Percentiles rank a stretch among this genome's conserved stretches.
phyloP scores from a whole-genome alignment of 108 stramenopile genomes.

The Cylindrotheca closterium region DNA sequence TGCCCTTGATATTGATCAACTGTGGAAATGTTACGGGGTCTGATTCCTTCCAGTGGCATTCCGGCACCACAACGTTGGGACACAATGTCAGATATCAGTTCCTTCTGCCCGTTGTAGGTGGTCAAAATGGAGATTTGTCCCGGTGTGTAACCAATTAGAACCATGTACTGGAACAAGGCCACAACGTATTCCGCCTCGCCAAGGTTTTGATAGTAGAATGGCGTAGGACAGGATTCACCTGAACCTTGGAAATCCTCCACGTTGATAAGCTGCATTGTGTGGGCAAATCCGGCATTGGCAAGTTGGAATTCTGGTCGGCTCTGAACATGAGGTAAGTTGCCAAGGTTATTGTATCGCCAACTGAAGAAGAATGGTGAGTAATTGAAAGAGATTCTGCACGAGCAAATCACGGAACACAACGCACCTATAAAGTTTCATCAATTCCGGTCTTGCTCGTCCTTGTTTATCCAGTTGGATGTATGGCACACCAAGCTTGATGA shows the following conservation, averaged over 20 bases:
- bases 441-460: conserved; percentile 90
- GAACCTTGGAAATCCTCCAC: conserved; percentile 91
- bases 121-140: conserved; percentile 93
- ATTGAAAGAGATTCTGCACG: conserved; percentile 5
- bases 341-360: conserved; percentile 89
- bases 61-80: conserved; percentile 79
- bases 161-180: conserved; percentile 97
- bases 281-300: conserved; percentile 92
- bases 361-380: conserved; percentile 16
- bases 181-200: conserved; percentile 98
- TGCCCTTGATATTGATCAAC: conserved; percentile 99
- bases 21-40: conserved; percentile 67
- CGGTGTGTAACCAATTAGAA: conserved; percentile 94
- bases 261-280: conserved; percentile 89
- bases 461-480: conserved; percentile 89
- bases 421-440: conserved; percentile 85
- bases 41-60: conserved; percentile 74
- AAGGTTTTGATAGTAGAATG: conserved; percentile 95
- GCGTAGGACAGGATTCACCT: conserved; percentile 87
- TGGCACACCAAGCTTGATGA: conserved; percentile 89
- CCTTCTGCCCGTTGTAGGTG: conserved; percentile 98
- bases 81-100: conserved; percentile 86
- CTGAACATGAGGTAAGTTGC: conserved; percentile 81
- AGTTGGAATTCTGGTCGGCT: conserved; percentile 44
- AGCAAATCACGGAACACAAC: conserved; percentile 3